Evolutionary conservation across 495 filamentous ascomycete genomes (phyloP).

Genomic region (Filosporella fistucella): DNA sequence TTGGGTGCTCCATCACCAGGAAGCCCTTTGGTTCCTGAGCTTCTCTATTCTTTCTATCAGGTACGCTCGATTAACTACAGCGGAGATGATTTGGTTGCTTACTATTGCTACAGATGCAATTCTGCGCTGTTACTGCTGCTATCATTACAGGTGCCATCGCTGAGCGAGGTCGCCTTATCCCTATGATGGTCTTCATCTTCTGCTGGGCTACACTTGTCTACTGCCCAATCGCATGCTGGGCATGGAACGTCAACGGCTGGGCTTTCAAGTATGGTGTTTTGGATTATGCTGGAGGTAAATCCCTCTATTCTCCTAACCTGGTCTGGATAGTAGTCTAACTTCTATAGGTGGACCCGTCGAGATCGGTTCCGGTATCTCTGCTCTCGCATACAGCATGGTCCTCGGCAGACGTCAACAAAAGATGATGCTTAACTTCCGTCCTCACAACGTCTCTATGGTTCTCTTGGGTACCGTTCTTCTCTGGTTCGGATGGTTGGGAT

Average conservation of each 20-base stretch:
- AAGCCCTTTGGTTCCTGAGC: conserved; percentile 73
- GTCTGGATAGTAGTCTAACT: not conserved
- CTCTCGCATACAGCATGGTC: conserved; percentile 90
- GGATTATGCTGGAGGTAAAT: conserved; percentile 76
- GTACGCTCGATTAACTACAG: conserved; percentile 31
- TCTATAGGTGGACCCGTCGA: conserved; percentile 82
- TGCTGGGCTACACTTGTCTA: conserved; percentile 96
- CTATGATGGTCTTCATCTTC: conserved; percentile 91
- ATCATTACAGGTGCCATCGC: conserved; percentile 90
- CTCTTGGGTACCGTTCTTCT: conserved; percentile 91
- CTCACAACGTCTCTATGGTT: conserved; percentile 97
- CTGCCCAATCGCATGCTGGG: conserved; percentile 94
- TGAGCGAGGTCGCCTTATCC: conserved; percentile 88
- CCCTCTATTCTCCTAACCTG: not conserved
- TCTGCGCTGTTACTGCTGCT: conserved; percentile 85
- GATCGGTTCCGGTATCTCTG: conserved; percentile 88
- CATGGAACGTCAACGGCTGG: conserved; percentile 93
- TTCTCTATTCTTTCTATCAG: conserved; percentile 85
- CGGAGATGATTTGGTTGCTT: conserved; percentile 6
- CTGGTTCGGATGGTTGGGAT: conserved; percentile 98
- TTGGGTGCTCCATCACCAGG: conserved; percentile 77
- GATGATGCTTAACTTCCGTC: conserved; percentile 91
- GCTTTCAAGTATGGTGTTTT: conserved; percentile 85
- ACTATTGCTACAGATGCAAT: conserved; percentile 69
- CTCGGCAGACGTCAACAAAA: conserved; percentile 95